Base-by-base conservation (phyloP, 139 green algal genomes). In the Bryopsis sp. region DNA sequence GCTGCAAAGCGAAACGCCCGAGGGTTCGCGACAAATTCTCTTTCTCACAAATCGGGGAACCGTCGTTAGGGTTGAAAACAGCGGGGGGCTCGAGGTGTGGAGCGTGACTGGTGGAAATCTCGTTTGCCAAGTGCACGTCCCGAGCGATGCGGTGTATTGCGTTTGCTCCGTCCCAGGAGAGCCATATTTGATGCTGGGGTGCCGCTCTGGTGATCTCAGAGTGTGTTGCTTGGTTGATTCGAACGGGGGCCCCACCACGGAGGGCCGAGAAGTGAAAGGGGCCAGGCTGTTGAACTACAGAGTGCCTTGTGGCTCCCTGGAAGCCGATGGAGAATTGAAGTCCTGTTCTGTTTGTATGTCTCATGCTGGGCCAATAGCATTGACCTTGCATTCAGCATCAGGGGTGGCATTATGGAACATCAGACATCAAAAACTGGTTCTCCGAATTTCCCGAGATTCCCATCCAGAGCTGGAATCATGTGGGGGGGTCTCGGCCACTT, bases 111-210 rank as follows among this genome's bases (percentile, higher is more conserved):
- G 24, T 22, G 7, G 3, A 26, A 73, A 63, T 43, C 48, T 29
- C 7, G 31, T 34, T 26, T 43, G 33, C 19, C 31, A 67, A 28
- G 38, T 64, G 19, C 47, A 47, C 26, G 32, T 68, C 3, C 26
- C 34, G 19, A 28, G 36, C 33, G 54, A 48, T 0, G 0, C 6
- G 0, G 33, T 39, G 0, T 60, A 26, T 34, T 85, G 76, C 54
- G 4, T 83, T n/a, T 71, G 50, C 2, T 26, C 72, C 1, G 48
- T 81, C 47, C 34, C 59, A 0, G 60, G 62, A 11, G 70, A 84
- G 46, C 80, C 80, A 3, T 85, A 75, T 39, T 31, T 85, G 28
- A 67, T 82, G 64, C 62, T 81, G 32, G 80, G 80, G 39, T 83
- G 80, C 64, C 47, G 48, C 39, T 78, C 69, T 39, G 80, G 80